Conservation (phyloP, 495 filamentous ascomycete species). For the Aspergillus coremiiformis region DNA sequence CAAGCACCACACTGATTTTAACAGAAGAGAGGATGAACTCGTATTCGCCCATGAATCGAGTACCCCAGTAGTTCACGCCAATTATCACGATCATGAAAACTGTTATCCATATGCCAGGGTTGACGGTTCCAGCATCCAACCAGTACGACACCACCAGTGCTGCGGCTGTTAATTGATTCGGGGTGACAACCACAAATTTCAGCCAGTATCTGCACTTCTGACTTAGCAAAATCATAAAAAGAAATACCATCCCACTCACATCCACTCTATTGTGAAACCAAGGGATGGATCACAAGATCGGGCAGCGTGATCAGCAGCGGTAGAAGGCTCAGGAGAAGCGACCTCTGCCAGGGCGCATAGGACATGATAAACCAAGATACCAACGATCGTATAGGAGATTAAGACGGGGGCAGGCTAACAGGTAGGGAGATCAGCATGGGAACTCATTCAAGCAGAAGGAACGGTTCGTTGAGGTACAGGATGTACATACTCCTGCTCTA, state of each 20-base stretch:
- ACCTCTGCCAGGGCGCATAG: constrained; percentile 59
- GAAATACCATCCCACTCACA: constrained; percentile 18
- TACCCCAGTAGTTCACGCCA: constrained; percentile 51
- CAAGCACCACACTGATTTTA: constrained; percentile 64
- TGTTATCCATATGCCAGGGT: constrained; percentile 68
- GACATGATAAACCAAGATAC: constrained; percentile 53
- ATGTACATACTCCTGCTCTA: constrained; percentile 30
- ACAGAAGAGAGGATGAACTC: constrained; percentile 50
- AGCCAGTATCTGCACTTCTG: constrained; percentile 36
- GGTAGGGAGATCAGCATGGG: background rate
- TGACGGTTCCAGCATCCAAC: constrained; percentile 49
- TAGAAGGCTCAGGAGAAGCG: constrained; percentile 48
- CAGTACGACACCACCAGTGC: constrained; percentile 67
- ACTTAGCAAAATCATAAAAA: background rate
- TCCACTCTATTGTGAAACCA: constrained; percentile 55
- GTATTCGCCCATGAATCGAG: constrained; percentile 39
- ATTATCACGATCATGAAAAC: constrained; percentile 58
- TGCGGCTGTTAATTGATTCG: constrained; percentile 71
- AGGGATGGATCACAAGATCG: constrained; percentile 56
- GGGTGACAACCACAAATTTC: constrained; percentile 69
- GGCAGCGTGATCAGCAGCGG: constrained; percentile 53
- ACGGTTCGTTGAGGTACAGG: constrained; percentile 1
- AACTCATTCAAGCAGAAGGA: background rate
- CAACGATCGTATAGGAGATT: constrained; percentile 57
- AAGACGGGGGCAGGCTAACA: constrained; percentile 49